Evolutionary conservation across 768 basidiomycete species (phyloP).

Genomic region (Mrakia gelida): DNA sequence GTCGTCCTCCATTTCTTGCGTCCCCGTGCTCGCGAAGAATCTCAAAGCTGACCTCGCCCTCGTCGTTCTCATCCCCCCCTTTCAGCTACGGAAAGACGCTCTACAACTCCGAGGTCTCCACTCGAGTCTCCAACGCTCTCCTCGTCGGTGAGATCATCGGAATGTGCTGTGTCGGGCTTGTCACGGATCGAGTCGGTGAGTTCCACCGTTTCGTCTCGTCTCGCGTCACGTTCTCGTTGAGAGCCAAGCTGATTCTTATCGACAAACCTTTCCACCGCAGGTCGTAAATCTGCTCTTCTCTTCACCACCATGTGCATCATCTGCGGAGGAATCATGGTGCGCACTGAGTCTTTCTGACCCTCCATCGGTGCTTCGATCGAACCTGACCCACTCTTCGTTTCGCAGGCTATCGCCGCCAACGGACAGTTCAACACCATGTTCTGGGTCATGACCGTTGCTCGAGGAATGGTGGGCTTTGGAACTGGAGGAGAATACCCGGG

Average conservation of each 20-base stretch:
- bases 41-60: background rate
- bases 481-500: conserved; percentile 56
- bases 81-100: conserved; percentile 50
- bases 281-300: conserved; percentile 66
- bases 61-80: conserved; percentile 43
- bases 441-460: conserved; percentile 69
- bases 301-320: conserved; percentile 52
- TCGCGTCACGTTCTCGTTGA: background rate
- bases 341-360: conserved; percentile 61
- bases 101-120: conserved; percentile 60
- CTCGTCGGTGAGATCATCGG: conserved; percentile 65
- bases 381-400: background rate
- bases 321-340: conserved; percentile 52
- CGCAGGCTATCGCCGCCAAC: background rate
- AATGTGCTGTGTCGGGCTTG: conserved; percentile 55
- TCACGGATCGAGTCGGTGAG: conserved; percentile 65
- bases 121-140: conserved; percentile 65
- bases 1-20: no score
- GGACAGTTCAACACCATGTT: conserved; percentile 41
- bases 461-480: conserved; percentile 66
- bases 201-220: background rate
- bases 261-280: background rate
- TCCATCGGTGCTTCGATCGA: conserved; percentile 50
- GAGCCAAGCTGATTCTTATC: background rate
- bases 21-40: no score